These are phyloP conservation scores for Tetrapisispora iriomotensis DNA, from an alignment of 805 yeast species.

Conservation along the genomic window DNA sequence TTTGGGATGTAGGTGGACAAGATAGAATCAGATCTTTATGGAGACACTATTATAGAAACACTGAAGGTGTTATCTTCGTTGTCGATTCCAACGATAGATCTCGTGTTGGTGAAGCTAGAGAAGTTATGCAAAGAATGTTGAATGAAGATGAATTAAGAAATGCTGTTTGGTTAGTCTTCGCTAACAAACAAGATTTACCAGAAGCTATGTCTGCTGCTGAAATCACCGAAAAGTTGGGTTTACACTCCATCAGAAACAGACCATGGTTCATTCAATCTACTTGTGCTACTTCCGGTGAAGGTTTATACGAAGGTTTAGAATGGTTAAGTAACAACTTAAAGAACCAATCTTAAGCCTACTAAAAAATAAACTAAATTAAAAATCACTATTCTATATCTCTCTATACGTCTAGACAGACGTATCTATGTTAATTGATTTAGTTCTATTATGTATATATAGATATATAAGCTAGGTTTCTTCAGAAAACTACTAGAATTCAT, in stretches of 20 bases:
- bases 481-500: no score
- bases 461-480: no score
- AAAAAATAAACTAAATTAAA: background rate
- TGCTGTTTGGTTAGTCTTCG: conserved; percentile 89
- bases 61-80: conserved; percentile 96
- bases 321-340: conserved; percentile 91
- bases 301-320: conserved; percentile 94
- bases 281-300: conserved; percentile 99
- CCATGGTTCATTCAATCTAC: conserved; percentile 99
- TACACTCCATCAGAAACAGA: conserved; percentile 95
- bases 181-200: conserved; percentile 98
- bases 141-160: conserved; percentile 98
- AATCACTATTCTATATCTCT: background rate
- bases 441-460: no score
- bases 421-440: background rate
- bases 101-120: conserved; percentile 96
- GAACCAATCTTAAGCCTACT: conserved; percentile 40
- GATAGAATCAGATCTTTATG: conserved; percentile 97
- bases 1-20: conserved; percentile 99
- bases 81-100: conserved; percentile 98
- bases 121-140: conserved; percentile 95
- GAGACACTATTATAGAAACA: conserved; percentile 98
- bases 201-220: conserved; percentile 99
- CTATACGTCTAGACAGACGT: no score
- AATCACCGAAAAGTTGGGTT: conserved; percentile 92